Evolutionary conservation across 805 yeast species (phyloP).

Genomic region (Lachancea meyersii): DNA sequence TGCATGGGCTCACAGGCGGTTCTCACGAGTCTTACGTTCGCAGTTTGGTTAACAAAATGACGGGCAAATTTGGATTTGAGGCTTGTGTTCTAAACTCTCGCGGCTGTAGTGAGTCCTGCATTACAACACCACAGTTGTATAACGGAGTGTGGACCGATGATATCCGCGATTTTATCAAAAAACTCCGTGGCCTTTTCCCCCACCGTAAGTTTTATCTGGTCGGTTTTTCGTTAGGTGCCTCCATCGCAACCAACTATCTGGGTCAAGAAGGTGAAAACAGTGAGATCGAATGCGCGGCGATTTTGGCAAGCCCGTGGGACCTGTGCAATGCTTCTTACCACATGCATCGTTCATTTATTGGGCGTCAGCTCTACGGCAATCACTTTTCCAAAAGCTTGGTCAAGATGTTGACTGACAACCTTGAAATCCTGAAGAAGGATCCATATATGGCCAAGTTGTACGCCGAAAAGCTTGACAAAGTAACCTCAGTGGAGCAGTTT

Average conservation of each 20-base stretch:
- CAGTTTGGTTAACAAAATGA: conserved; percentile 42
- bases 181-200: conserved; percentile 48
- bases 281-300: conserved; percentile 47
- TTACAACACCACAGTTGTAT: conserved; percentile 65
- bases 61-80: conserved; percentile 43
- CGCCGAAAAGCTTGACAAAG: conserved; percentile 21
- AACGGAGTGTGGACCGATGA: conserved; percentile 71
- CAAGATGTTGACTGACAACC: conserved; percentile 39
- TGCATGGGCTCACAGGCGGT: conserved; percentile 83
- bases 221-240: conserved; percentile 81
- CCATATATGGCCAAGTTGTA: conserved; percentile 14
- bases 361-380: conserved; percentile 44
- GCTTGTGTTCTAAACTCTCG: conserved; percentile 64
- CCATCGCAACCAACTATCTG: conserved; percentile 62
- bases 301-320: conserved; percentile 74
- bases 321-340: conserved; percentile 43
- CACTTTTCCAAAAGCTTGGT: conserved; percentile 45
- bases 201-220: conserved; percentile 57
- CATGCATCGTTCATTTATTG: conserved; percentile 39
- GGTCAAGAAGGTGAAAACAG: conserved; percentile 54
- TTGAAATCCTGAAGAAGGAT: conserved; percentile 32
- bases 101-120: conserved; percentile 66
- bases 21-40: conserved; percentile 76
- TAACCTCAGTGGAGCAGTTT: conserved; percentile 44
- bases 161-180: conserved; percentile 48